A percentile compares a stretch with the other conserved stretches of the same genome.
Conservation (phyloP, 495 filamentous ascomycete species). For the Penicillium canariense region DNA sequence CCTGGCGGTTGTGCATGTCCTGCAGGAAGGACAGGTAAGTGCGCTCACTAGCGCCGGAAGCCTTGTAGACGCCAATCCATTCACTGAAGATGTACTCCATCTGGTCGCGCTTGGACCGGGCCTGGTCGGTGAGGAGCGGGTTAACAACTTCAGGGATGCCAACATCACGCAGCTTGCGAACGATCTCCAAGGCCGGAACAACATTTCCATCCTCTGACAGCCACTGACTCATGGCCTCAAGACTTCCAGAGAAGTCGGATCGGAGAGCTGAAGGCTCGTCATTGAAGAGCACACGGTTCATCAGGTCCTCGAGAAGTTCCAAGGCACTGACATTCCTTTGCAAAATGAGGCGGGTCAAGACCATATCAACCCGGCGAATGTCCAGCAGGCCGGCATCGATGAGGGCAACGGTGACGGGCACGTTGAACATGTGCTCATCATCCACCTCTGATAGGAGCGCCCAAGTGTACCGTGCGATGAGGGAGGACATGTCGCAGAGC, state of each 20-base stretch:
- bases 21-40: conserved; percentile 74
- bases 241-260: conserved; percentile 80
- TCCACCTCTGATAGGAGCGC: conserved; percentile 60
- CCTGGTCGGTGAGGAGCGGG: conserved; percentile 46
- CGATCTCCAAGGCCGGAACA: conserved; percentile 62
- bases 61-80: conserved; percentile 82
- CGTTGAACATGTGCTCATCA: conserved; percentile 74
- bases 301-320: conserved; percentile 69
- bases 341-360: conserved; percentile 67
- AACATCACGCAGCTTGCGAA: conserved; percentile 66
- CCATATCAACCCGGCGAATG: conserved; percentile 73
- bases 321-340: conserved; percentile 66
- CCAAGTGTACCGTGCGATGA: conserved; percentile 71
- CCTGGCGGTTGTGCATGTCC: conserved; percentile 70
- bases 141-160: conserved; percentile 54
- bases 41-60: conserved; percentile 66
- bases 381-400: conserved; percentile 74
- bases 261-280: conserved; percentile 73
- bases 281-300: conserved; percentile 74
- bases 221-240: conserved; percentile 80
- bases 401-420: conserved; percentile 71
- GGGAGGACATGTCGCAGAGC: conserved; percentile 72
- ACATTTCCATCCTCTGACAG: conserved; percentile 68
- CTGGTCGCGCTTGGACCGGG: conserved; percentile 65
- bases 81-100: conserved; percentile 93